Evolutionary conservation across 768 basidiomycete genomes (phyloP), one percentile per base, ranked within the genome.

Genomic region (Boletus subcaerulescens): DNA sequence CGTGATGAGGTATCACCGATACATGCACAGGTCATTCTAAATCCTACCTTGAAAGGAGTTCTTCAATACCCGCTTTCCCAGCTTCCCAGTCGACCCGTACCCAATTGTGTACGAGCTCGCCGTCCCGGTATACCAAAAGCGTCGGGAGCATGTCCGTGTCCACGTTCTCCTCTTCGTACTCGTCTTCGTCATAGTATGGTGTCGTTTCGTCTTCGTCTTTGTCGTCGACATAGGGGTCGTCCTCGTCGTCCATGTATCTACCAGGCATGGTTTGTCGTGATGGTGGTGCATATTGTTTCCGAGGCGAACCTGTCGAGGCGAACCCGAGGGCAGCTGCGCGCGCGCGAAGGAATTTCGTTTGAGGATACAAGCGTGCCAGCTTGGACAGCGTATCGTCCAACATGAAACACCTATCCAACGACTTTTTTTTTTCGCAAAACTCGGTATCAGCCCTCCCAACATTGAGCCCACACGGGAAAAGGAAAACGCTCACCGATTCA

Each of bases 71-170:
- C n/a, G 78, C 79, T 33, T 72, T 64, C 13, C 84, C 85, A 0
- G 86, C 88, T 67, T 90, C 89, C 91, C 89, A 92, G 67, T 93
- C 90, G 5, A 92, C 89, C 24, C 91, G 78, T 10, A 93, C 87
- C 91, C 91, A 93, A 46, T 89, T 89, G 62, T 90, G 81, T n/a
- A 91, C 82, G n/a, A 93, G 80, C 57, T 90, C 83, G 17, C 91
- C 89, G 53, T 81, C 84, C 17, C 84, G 86, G 62, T 92, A 92
- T 5, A 89, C 87, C 13, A 91, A 77, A 65, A 91, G 68, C 2
- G 89, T 91, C 0, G 90, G 89, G 26, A 91, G 76, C 77, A 91
- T 82, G 65, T 91, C 89, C 5, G 85, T 79, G 61, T 91, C 89
- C 40, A 91, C 84, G 29, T 83, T 71, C 48, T 82, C 84, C 6